Evolutionary conservation across 805 yeast species (phyloP).

Genomic region (Ogataea kodamae): DNA sequence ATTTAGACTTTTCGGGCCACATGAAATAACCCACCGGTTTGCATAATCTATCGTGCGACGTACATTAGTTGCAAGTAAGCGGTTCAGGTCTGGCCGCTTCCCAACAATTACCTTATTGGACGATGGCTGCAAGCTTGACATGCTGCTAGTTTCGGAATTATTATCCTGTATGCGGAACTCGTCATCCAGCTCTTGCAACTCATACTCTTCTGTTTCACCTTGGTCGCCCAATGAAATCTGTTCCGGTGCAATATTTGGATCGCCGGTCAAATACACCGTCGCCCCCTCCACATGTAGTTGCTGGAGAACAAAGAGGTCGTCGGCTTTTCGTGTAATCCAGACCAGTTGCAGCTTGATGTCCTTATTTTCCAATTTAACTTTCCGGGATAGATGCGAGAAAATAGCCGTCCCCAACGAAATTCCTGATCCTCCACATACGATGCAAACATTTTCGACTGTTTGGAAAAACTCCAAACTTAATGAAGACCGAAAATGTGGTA

Average conservation of each 20-base stretch:
- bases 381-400: constrained; percentile 37
- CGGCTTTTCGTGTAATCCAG: constrained; percentile 51
- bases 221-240: too few relatives aligned
- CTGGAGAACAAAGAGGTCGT: constrained; percentile 46
- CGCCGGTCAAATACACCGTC: constrained; percentile 38
- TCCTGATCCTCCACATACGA: constrained; percentile 74
- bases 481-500: constrained; percentile 41
- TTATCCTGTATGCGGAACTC: constrained; percentile 21
- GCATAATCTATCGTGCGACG: constrained; percentile 32
- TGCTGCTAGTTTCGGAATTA: too few relatives aligned
- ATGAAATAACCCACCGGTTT: constrained; percentile 51
- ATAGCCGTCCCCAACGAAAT: constrained; percentile 60
- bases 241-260: too few relatives aligned
- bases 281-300: constrained; percentile 36
- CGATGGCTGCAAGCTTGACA: constrained; percentile 1
- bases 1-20: constrained; percentile 53
- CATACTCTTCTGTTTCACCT: constrained; percentile 26
- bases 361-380: constrained; percentile 20
- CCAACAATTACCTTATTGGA: constrained; percentile 27
- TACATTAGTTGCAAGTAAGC: constrained; percentile 30
- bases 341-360: constrained; percentile 38
- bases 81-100: constrained; percentile 43
- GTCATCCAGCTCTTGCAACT: constrained; percentile 24
- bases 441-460: constrained; percentile 46
- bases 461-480: constrained; percentile 42